Conservation (phyloP, 1,284 basidiomycete species). For the Stygiomarasmius scandens region DNA sequence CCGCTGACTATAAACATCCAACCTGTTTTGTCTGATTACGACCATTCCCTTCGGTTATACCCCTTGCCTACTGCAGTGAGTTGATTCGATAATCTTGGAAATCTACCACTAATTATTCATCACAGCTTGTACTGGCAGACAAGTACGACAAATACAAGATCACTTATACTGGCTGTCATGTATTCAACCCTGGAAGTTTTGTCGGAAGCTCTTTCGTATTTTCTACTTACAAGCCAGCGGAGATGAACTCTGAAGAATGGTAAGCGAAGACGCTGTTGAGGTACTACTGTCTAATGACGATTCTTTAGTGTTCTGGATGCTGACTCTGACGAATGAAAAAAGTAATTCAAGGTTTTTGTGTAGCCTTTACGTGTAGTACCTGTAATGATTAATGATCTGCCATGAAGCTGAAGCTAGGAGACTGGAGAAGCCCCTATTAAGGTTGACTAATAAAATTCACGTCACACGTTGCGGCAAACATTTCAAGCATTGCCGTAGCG, state of each 20-base stretch:
- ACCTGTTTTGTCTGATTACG: constrained; percentile 89
- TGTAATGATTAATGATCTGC: no score
- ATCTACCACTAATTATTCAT: constrained; percentile 10
- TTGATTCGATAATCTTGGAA: constrained; percentile 6
- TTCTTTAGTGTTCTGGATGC: constrained; percentile 37
- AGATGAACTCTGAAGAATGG: constrained; percentile 79
- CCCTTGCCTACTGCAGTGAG: constrained; percentile 91
- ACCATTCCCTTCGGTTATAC: constrained; percentile 91
- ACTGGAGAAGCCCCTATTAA: no score
- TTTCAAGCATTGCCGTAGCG: no score
- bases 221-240: constrained; percentile 86
- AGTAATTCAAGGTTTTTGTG: no score
- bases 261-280: constrained; percentile 31
- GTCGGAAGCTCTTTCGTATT: constrained; percentile 79
- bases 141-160: constrained; percentile 96
- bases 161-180: constrained; percentile 98
- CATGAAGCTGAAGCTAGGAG: no score
- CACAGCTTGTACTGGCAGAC: constrained; percentile 91
- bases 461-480: background rate
- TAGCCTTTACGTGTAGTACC: no score
- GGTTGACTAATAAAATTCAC: background rate
- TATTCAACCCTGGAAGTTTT: constrained; percentile 96
- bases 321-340: constrained; percentile 23
- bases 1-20: constrained; percentile 85
- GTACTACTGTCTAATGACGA: background rate